A percentile compares a stretch with the other conserved stretches of the same genome.
Evolutionary conservation across 208 protist genomes (phyloP).

Genomic region (Wallacemonas sp.): DNA sequence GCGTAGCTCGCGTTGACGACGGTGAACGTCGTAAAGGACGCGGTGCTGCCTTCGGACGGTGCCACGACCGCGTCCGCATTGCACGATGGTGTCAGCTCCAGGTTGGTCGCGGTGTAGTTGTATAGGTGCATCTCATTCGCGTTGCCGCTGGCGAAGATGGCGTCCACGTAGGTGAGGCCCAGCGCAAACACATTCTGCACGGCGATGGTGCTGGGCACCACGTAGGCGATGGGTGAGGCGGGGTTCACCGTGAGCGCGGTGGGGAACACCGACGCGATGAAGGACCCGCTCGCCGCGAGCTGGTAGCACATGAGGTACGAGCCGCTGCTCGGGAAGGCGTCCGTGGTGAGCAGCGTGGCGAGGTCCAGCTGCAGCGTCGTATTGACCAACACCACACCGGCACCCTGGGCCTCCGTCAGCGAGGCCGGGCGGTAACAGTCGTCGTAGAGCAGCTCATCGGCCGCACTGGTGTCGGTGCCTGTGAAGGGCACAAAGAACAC

Average conservation of each 20-base stretch:
- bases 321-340: slow-evolving; percentile 55
- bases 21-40: slow-evolving; percentile 73
- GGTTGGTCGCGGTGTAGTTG: slow-evolving; percentile 17
- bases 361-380: slow-evolving; percentile 64
- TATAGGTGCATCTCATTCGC: slow-evolving; percentile 59
- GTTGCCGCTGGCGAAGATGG: slow-evolving; percentile 58
- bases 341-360: slow-evolving; percentile 19
- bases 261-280: slow-evolving; percentile 74
- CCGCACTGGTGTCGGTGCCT: slow-evolving; percentile 26
- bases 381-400: slow-evolving; percentile 53
- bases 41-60: slow-evolving; percentile 44
- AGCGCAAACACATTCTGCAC: slow-evolving; percentile 62
- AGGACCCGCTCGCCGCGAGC: slow-evolving; percentile 19
- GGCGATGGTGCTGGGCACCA: slow-evolving; percentile 52
- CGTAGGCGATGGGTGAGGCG: slow-evolving; percentile 77
- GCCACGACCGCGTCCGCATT: slow-evolving; percentile 15
- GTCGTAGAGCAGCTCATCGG: slow-evolving; percentile 54
- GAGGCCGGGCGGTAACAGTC: slow-evolving; percentile 72
- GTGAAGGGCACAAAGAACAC: slow-evolving; percentile 78
- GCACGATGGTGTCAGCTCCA: slow-evolving; percentile 45
- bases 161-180: slow-evolving; percentile 55
- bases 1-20: slow-evolving; percentile 40
- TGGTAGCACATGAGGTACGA: slow-evolving; percentile 82
- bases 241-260: slow-evolving; percentile 42
- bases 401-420: slow-evolving; percentile 30